phyloP scores from a whole-genome alignment of 805 yeast genomes.

The Deakozyma indianensis region DNA sequence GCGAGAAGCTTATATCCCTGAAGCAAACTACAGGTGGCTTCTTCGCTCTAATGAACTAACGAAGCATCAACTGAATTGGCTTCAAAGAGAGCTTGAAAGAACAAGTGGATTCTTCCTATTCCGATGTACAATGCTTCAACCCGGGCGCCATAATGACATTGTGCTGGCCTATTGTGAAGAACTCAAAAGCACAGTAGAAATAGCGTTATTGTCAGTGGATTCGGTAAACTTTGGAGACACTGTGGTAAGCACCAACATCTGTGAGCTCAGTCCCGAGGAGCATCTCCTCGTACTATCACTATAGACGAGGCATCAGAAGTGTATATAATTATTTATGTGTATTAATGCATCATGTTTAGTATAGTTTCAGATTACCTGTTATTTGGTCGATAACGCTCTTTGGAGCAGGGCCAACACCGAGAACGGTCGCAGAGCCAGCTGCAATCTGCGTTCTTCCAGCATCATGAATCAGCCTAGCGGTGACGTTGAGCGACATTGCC shows the following conservation, averaged over 20 bases:
- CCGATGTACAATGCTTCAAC: constrained; percentile 32
- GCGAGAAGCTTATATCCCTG: no score
- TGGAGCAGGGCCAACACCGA: constrained; percentile 98
- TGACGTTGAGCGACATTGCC: constrained; percentile 67
- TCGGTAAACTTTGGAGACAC: constrained; percentile 29
- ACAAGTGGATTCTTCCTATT: constrained; percentile 15
- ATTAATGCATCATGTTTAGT: constrained; percentile 22
- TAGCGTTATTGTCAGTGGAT: constrained; percentile 16
- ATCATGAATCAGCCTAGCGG: constrained; percentile 74
- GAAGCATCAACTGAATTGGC: constrained; percentile 1
- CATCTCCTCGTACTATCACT: constrained; percentile 28
- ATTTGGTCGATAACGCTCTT: constrained; percentile 59
- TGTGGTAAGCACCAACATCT: constrained; percentile 30
- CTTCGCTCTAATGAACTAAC: no score
- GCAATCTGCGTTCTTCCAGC: constrained; percentile 96
- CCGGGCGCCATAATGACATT: constrained; percentile 16
- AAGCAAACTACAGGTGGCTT: no score
- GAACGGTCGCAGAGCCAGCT: constrained; percentile 90
- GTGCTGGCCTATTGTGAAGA: constrained; percentile 36
- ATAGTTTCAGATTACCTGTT: constrained; percentile 65
- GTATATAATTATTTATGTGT: not conserved
- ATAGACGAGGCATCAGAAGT: constrained; percentile 6
- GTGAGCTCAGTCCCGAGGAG: constrained; percentile 27
- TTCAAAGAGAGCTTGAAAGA: not conserved
- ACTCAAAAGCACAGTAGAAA: constrained; percentile 32